A percentile compares a stretch with the other conserved stretches of the same genome.
These are phyloP conservation scores for Trichophyton equinum DNA, from an alignment of 2,329 filamentous ascomycete species.

Conservation along the genomic window DNA sequence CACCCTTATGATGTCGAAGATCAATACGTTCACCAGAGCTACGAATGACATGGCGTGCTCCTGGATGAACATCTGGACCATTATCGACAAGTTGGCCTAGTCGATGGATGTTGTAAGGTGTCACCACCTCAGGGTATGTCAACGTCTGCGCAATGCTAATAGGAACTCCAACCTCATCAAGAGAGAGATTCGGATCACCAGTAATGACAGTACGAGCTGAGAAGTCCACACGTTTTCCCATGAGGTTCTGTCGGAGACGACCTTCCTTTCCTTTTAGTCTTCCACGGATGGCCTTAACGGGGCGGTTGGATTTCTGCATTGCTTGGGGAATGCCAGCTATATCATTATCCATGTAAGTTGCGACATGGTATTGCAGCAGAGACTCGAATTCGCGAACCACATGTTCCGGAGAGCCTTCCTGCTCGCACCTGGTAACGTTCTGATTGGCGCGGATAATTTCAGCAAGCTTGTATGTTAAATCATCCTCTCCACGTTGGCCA, in stretches of 20 bases:
- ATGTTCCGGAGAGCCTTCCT: constrained; percentile 83
- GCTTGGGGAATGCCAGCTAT: constrained; percentile 92
- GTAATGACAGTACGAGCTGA: constrained; percentile 99
- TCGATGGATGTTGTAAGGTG: constrained; percentile 92
- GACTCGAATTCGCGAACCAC: constrained; percentile 84
- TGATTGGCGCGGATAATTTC: constrained; percentile 97
- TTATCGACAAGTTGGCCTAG: constrained; percentile 82
- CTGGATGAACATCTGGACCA: constrained; percentile 87
- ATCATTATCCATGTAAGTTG: constrained; percentile 99
- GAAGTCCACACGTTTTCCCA: constrained; percentile 99
- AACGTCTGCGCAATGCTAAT: constrained; percentile 83
- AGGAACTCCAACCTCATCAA: constrained; percentile 95
- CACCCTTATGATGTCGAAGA: constrained; percentile 80
- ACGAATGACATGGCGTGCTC: constrained; percentile 91
- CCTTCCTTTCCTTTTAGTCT: constrained; percentile 99
- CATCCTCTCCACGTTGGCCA: constrained; percentile 90
- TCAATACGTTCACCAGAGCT: constrained; percentile 90
- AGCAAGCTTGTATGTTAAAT: constrained; percentile 97
- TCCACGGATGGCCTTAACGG: constrained; percentile 90
- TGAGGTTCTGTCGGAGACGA: constrained; percentile 92
- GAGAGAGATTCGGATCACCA: constrained; percentile 87
- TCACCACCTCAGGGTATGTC: constrained; percentile 95
- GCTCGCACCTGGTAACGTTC: constrained; percentile 81
- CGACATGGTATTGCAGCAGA: constrained; percentile 91
- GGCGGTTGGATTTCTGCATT: constrained; percentile 90